Evolutionary conservation across 768 basidiomycete species (phyloP).

Genomic region (Xerocomus potaroensis): DNA sequence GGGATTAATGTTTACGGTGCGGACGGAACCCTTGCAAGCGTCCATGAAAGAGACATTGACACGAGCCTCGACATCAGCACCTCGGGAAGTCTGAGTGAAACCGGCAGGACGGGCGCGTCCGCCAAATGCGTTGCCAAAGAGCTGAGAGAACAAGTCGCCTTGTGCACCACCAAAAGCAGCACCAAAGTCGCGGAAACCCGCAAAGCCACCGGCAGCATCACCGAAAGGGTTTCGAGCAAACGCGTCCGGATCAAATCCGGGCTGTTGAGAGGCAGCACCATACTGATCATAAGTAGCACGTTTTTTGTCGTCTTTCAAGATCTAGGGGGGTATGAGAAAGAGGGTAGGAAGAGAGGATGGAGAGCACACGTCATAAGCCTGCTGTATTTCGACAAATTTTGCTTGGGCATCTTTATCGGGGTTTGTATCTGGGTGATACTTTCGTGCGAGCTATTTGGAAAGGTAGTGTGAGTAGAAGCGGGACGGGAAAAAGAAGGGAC

Average conservation of each 20-base stretch:
- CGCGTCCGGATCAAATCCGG: constrained; percentile 89
- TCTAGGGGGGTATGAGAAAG: constrained; percentile 44
- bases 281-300: constrained; percentile 88
- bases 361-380: constrained; percentile 85
- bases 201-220: constrained; percentile 53
- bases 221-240: constrained; percentile 57
- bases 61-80: constrained; percentile 78
- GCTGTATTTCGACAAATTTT: constrained; percentile 95
- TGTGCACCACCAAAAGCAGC: constrained; percentile 50
- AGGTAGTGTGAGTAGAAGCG: constrained; percentile 13
- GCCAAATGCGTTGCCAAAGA: constrained; percentile 70
- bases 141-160: constrained; percentile 76
- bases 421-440: constrained; percentile 98
- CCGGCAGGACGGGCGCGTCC: constrained; percentile 42
- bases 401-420: constrained; percentile 86
- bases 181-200: constrained; percentile 70
- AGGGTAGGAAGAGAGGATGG: constrained; percentile 12
- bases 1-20: constrained; percentile 72
- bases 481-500: constrained; percentile 7
- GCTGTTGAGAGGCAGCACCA: constrained; percentile 88
- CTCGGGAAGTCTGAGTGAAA: constrained; percentile 46
- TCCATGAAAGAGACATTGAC: constrained; percentile 85
- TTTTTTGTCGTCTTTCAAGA: constrained; percentile 92
- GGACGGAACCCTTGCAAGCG: constrained; percentile 84
- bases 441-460: constrained; percentile 80